Percentiles rank a stretch among this genome's conserved stretches.
These are phyloP conservation scores for Colletotrichum truncatum DNA, from an alignment of 2,329 filamentous ascomycete genomes.

Conservation along the genomic window DNA sequence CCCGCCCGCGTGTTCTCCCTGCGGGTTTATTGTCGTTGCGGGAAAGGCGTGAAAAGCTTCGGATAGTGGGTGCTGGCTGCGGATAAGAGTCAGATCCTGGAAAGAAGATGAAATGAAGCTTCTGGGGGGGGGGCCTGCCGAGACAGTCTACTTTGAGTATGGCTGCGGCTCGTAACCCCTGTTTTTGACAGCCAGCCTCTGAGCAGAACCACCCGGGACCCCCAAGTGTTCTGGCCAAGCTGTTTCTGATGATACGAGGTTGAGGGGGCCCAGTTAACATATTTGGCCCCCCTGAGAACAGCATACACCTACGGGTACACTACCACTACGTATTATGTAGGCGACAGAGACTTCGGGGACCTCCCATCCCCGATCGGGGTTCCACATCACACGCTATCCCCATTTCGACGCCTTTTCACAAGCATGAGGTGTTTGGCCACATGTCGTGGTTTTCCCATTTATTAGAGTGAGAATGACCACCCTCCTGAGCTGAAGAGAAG, in stretches of 20 bases:
- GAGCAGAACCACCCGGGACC: not conserved
- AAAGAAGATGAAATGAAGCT: not conserved
- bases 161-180: not conserved
- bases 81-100: too few relatives aligned
- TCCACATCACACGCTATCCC: too few relatives aligned
- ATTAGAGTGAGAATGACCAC: too few relatives aligned
- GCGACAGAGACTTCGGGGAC: not conserved
- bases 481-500: too few relatives aligned
- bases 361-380: too few relatives aligned
- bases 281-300: not conserved
- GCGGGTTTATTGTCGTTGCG: not conserved
- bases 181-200: not conserved
- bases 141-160: not conserved
- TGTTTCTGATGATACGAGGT: not conserved
- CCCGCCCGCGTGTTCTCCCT: too few relatives aligned
- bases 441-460: too few relatives aligned
- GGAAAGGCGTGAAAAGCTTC: not conserved
- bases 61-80: not conserved
- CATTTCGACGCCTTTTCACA: too few relatives aligned
- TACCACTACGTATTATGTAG: too few relatives aligned
- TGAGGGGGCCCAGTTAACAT: not conserved
- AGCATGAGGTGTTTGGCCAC: too few relatives aligned
- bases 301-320: too few relatives aligned
- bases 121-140: constrained; percentile 2
- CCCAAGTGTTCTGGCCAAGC: constrained; percentile 4